Conservation (phyloP, 2,329 filamentous ascomycete species). For the Microascus cirrosus region DNA sequence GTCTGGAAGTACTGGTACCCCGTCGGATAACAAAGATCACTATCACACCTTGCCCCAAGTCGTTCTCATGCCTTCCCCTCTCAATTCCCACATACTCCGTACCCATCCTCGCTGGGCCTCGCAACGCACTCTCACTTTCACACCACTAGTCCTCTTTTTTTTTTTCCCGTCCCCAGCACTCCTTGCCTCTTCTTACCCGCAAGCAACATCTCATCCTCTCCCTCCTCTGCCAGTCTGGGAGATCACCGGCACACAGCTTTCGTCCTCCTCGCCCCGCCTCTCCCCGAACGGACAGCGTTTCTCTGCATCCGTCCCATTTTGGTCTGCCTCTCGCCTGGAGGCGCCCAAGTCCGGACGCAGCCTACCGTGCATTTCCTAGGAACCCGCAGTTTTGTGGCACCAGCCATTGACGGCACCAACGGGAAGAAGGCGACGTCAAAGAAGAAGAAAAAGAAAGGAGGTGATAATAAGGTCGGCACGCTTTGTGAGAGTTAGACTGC, state of each 20-base stretch:
- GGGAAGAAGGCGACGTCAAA: neutral
- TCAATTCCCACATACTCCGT: neutral
- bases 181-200: neutral
- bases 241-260: neutral
- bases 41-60: neutral
- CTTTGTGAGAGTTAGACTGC: constrained; percentile 1
- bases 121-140: neutral
- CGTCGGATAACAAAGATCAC: neutral
- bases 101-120: neutral
- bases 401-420: neutral
- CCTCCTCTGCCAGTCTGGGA: neutral
- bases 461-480: neutral
- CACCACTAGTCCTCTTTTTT: neutral
- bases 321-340: constrained; percentile 1
- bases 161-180: neutral
- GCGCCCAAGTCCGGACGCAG: neutral
- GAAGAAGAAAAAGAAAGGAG: neutral
- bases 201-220: neutral
- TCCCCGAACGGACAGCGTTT: neutral
- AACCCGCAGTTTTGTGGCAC: constrained; percentile 1
- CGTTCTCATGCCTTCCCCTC: neutral
- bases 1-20: neutral
- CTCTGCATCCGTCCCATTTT: neutral
- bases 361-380: neutral
- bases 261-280: neutral